Percentiles rank a stretch among this genome's conserved stretches.
phyloP scores from a whole-genome alignment of 2,329 filamentous ascomycete species.

The Paecilomyces sp. region DNA sequence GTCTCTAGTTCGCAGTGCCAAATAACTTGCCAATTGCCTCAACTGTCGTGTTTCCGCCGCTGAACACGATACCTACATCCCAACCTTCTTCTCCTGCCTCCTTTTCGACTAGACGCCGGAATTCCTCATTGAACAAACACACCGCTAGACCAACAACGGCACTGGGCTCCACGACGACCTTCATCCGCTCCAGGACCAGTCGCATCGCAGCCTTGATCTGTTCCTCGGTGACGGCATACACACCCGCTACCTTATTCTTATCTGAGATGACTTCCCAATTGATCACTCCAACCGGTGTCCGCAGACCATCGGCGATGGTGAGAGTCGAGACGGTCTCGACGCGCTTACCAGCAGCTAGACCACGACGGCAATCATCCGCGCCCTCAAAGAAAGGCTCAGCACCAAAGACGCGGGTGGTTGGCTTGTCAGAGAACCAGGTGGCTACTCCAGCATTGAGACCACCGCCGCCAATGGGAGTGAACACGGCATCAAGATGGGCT shows the following conservation, averaged over 20 bases:
- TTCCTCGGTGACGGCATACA: constrained; percentile 71
- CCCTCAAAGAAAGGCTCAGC: constrained; percentile 78
- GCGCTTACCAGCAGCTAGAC: constrained; percentile 57
- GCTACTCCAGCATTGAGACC: constrained; percentile 81
- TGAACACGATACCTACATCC: constrained; percentile 58
- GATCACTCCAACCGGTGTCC: constrained; percentile 69
- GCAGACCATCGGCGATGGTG: constrained; percentile 82
- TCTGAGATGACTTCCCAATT: constrained; percentile 76
- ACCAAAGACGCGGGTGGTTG: constrained; percentile 67
- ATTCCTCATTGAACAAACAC: constrained; percentile 78
- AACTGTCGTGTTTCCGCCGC: constrained; percentile 59
- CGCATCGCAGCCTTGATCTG: constrained; percentile 72
- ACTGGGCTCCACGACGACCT: constrained; percentile 85
- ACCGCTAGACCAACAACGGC: constrained; percentile 78
- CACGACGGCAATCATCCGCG: constrained; percentile 72
- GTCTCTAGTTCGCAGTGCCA: constrained; percentile 3
- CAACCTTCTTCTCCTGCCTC: constrained; percentile 69
- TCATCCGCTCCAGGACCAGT: constrained; percentile 78
- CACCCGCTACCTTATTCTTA: constrained; percentile 58
- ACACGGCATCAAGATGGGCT: constrained; percentile 56
- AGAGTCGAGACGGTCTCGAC: constrained; percentile 64
- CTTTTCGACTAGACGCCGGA: constrained; percentile 54
- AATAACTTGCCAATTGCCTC: constrained; percentile 55
- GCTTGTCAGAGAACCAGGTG: constrained; percentile 61
- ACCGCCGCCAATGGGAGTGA: constrained; percentile 80